Evolutionary conservation across 371 early-diverging fungal genomes (phyloP).

Genomic region (Mucor lusitanicus): DNA sequence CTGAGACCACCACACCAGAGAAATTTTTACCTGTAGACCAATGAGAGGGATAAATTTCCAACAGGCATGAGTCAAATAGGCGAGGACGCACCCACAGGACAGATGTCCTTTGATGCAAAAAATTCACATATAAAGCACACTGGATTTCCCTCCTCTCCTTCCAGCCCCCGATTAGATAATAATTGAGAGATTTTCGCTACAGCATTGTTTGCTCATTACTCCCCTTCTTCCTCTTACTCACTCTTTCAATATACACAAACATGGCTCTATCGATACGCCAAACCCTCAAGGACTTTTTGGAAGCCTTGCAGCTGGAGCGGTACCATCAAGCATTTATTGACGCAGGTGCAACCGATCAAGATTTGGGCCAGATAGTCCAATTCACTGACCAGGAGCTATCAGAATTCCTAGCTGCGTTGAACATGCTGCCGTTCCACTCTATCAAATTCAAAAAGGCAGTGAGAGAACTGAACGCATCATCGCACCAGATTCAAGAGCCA

Average conservation of each 20-base stretch:
- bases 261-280: not conserved
- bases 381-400: conserved; percentile 54
- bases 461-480: conserved; percentile 31
- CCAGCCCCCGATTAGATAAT: not conserved
- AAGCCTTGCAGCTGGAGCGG: conserved; percentile 41
- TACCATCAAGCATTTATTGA: conserved; percentile 48
- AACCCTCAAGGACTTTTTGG: conserved; percentile 38
- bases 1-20: not conserved
- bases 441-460: conserved; percentile 47
- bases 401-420: conserved; percentile 43
- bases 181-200: conserved; percentile 14
- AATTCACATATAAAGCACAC: not conserved
- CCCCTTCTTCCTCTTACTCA: not conserved
- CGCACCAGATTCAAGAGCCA: not conserved
- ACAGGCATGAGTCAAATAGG: not conserved
- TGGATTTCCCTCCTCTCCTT: not conserved
- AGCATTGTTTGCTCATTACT: not conserved
- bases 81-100: conserved; percentile 3
- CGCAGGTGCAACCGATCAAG: conserved; percentile 56
- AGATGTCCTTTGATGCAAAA: not conserved
- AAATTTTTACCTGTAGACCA: not conserved
- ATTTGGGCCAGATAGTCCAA: conserved; percentile 44
- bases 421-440: conserved; percentile 58
- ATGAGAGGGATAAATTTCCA: not conserved
- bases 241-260: not conserved